A percentile compares a stretch with the other conserved stretches of the same genome.
These are phyloP conservation scores for Aspergillus hancockii DNA, from an alignment of 495 filamentous ascomycete species.

Conservation along the genomic window DNA sequence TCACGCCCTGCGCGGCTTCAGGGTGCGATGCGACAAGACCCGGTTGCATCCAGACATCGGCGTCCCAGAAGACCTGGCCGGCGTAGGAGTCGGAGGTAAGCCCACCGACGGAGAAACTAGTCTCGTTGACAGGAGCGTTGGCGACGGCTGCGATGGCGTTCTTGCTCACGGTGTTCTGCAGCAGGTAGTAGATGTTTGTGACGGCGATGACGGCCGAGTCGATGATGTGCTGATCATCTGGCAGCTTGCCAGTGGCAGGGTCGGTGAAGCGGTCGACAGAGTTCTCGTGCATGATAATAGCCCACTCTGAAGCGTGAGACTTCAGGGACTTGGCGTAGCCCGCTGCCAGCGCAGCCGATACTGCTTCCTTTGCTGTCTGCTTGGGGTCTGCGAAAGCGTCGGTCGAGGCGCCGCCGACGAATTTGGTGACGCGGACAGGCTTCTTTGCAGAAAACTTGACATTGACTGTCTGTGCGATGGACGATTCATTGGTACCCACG, in stretches of 20 bases:
- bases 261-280: slow-evolving; percentile 64
- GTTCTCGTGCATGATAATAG: slow-evolving; percentile 49
- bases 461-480: slow-evolving; percentile 56
- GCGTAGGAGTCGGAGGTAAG: slow-evolving; percentile 64
- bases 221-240: slow-evolving; percentile 56
- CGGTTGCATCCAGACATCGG: slow-evolving; percentile 69
- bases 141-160: slow-evolving; percentile 46
- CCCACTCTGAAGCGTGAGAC: slow-evolving; percentile 58
- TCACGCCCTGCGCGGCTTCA: slow-evolving; percentile 55
- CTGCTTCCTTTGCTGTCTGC: slow-evolving; percentile 49
- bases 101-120: slow-evolving; percentile 64
- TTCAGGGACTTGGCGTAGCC: slow-evolving; percentile 52
- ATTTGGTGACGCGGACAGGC: slow-evolving; percentile 57
- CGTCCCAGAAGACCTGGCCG: slow-evolving; percentile 66
- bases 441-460: slow-evolving; percentile 51
- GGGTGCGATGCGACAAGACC: slow-evolving; percentile 61
- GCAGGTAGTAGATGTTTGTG: slow-evolving; percentile 66
- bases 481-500: slow-evolving; percentile 56
- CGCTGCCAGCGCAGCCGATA: slow-evolving; percentile 35
- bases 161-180: slow-evolving; percentile 64
- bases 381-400: slow-evolving; percentile 60
- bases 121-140: slow-evolving; percentile 47
- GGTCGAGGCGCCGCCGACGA: slow-evolving; percentile 59
- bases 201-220: slow-evolving; percentile 65
- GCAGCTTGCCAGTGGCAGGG: slow-evolving; percentile 60